Percentiles rank a stretch among this genome's conserved stretches.
phyloP scores from a whole-genome alignment of 768 basidiomycete species.

The Rubroboletus pulcherrimus region DNA sequence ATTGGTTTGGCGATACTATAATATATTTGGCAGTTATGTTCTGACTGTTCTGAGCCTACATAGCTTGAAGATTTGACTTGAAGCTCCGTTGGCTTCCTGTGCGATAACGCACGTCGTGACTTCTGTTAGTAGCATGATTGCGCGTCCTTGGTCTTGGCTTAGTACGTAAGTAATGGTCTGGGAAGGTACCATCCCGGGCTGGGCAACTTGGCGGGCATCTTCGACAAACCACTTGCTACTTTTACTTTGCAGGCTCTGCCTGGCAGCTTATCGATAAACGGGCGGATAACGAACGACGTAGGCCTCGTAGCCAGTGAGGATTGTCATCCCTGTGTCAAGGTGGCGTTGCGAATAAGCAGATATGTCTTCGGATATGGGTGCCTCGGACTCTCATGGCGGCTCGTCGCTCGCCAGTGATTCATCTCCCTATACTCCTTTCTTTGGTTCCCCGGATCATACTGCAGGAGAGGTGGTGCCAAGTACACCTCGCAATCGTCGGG shows the following conservation, averaged over 20 bases:
- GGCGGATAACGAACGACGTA: background rate
- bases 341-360: background rate
- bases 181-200: background rate
- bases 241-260: background rate
- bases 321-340: background rate
- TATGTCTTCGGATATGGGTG: conserved; percentile 39
- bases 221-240: background rate
- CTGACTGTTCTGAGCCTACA: too few relatives aligned
- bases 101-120: background rate
- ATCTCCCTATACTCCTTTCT: conserved; percentile 1
- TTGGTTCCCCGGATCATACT: conserved; percentile 30
- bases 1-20: background rate
- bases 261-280: conserved; percentile 1
- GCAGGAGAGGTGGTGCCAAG: conserved; percentile 9
- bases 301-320: background rate
- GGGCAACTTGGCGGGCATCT: background rate
- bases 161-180: conserved; percentile 12
- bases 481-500: conserved; percentile 10
- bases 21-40: background rate
- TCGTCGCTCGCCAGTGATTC: conserved; percentile 66
- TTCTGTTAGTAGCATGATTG: background rate
- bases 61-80: too few relatives aligned
- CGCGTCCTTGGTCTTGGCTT: background rate
- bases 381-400: conserved; percentile 81
- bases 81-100: background rate